These are phyloP conservation scores for Cryomyces minteri DNA, from an alignment of 495 filamentous ascomycete genomes.

Conservation along the genomic window DNA sequence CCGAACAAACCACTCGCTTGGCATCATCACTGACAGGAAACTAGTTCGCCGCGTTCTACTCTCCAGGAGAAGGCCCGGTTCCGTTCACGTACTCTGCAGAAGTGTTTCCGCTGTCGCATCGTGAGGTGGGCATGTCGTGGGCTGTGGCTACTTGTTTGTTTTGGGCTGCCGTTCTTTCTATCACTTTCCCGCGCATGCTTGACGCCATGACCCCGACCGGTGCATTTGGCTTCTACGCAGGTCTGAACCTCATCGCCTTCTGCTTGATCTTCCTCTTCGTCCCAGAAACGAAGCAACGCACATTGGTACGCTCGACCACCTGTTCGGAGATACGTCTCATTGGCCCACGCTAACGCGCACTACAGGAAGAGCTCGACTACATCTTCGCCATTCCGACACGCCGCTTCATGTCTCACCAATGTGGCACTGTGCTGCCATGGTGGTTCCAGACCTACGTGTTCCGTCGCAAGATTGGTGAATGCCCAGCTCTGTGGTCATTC, in stretches of 20 bases:
- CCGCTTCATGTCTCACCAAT: constrained; percentile 21
- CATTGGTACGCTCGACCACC: constrained; percentile 21
- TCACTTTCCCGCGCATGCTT: constrained; percentile 36
- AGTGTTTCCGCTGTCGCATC: constrained; percentile 53
- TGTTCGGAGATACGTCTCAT: too few relatives aligned
- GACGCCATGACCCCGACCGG: constrained; percentile 32
- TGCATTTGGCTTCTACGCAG: constrained; percentile 46
- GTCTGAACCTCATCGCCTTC: constrained; percentile 48
- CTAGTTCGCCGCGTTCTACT: constrained; percentile 49
- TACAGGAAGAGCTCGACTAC: neutral
- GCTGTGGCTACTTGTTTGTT: constrained; percentile 25
- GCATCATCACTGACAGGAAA: too few relatives aligned
- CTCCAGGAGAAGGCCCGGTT: constrained; percentile 65
- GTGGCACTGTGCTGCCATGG: constrained; percentile 43
- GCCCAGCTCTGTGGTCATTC: neutral
- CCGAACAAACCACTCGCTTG: too few relatives aligned
- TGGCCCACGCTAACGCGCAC: too few relatives aligned
- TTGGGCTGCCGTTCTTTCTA: constrained; percentile 26
- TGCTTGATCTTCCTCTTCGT: constrained; percentile 57
- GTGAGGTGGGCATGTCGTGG: constrained; percentile 26
- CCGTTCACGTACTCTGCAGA: constrained; percentile 70
- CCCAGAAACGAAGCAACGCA: constrained; percentile 62
- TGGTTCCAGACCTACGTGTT: constrained; percentile 53
- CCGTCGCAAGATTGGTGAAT: constrained; percentile 22
- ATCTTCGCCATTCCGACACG: constrained; percentile 17